phyloP scores from a whole-genome alignment of 345 rosid genomes.

The Euphorbia lathyris region DNA sequence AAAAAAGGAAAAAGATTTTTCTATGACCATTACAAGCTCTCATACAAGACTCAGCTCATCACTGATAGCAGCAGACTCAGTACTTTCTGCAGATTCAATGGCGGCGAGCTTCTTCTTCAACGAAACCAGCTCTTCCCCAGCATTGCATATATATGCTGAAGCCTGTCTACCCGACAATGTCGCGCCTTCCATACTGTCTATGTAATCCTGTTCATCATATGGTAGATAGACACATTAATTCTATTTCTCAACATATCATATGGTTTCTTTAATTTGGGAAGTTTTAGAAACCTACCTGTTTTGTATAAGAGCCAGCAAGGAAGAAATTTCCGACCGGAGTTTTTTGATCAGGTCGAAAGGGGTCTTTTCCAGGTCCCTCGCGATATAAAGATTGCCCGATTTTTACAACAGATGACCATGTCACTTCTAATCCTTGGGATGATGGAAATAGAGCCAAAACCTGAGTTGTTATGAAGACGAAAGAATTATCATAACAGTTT shows the following conservation, averaged over 20 bases:
- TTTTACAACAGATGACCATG: conserved; percentile 95
- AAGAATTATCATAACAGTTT: background rate
- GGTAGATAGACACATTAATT: too few species aligned
- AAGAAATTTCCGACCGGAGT: conserved; percentile 88
- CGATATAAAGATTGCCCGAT: conserved; percentile 92
- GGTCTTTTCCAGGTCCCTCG: conserved; percentile 94
- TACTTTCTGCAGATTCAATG: conserved; percentile 30
- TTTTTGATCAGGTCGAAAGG: conserved; percentile 95
- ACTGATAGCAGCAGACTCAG: conserved; percentile 23
- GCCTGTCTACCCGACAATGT: conserved; percentile 93
- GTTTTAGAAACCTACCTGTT: conserved; percentile 55
- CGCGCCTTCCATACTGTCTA: conserved; percentile 99
- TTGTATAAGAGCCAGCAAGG: conserved; percentile 94
- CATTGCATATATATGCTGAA: conserved; percentile 75
- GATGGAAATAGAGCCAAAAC: conserved; percentile 82
- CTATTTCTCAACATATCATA: too few species aligned
- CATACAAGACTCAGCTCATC: conserved; percentile 78
- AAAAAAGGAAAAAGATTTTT: background rate
- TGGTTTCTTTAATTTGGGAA: background rate
- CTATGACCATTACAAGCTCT: background rate
- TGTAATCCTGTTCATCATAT: conserved; percentile 61
- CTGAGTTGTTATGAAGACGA: conserved; percentile 26
- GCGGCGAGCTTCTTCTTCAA: conserved; percentile 55
- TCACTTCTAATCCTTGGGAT: conserved; percentile 76
- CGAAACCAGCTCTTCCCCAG: conserved; percentile 76